These are phyloP conservation scores for Hylodesmum podocarpum DNA, from an alignment of 306 rosid species.

Conservation along the genomic window DNA sequence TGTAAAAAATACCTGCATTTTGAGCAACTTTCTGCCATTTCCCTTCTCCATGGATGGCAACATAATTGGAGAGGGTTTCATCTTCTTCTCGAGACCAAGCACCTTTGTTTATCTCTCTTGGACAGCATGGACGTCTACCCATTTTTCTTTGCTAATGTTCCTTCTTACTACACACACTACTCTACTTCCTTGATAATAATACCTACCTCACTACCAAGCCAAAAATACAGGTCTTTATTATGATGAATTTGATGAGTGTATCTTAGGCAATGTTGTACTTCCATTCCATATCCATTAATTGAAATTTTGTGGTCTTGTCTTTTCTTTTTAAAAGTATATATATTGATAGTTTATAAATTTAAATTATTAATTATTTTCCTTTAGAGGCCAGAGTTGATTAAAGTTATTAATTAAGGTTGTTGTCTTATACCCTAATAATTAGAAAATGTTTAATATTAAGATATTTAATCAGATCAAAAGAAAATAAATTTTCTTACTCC, in stretches of 20 bases:
- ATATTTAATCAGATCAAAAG: too few relatives aligned
- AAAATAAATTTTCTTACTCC: too few relatives aligned
- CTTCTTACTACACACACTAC: neutral
- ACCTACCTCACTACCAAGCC: neutral
- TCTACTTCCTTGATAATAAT: neutral
- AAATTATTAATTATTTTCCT: neutral
- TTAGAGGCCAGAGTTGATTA: too few relatives aligned
- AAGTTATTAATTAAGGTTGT: too few relatives aligned
- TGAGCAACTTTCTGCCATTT: conserved; percentile 46
- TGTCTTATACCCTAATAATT: too few relatives aligned
- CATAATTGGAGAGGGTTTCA: conserved; percentile 40
- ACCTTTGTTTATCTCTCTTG: conserved; percentile 40
- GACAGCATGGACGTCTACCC: conserved; percentile 29
- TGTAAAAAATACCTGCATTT: conserved; percentile 28
- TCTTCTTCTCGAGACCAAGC: conserved; percentile 50
- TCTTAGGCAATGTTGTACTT: neutral
- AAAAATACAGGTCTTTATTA: neutral
- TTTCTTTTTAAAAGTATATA: neutral
- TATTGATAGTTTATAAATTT: neutral
- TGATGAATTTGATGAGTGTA: neutral
- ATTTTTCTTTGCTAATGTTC: neutral
- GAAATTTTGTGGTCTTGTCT: neutral
- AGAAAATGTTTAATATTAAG: too few relatives aligned
- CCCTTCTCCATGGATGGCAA: conserved; percentile 39
- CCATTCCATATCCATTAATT: neutral